Percentiles rank a stretch among this genome's conserved stretches.
phyloP scores from a whole-genome alignment of 352 stramenopile species.

The Hyaloperonospora brassicae region DNA sequence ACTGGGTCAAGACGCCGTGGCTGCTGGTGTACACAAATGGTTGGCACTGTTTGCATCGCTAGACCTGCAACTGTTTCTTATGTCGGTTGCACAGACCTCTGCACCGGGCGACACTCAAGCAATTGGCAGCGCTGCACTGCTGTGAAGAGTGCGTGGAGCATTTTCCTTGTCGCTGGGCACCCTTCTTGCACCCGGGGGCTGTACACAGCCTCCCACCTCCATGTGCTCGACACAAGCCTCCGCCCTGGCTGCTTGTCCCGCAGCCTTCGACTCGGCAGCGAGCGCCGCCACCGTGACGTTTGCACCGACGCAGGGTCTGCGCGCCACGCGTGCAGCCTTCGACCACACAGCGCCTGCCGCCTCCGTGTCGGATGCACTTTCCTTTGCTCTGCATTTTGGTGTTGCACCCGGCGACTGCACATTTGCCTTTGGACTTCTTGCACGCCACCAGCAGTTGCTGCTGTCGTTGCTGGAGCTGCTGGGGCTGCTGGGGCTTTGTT shows the following conservation, averaged over 20 bases:
- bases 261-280: constrained; percentile 61
- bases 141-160: constrained; percentile 70
- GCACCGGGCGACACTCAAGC: constrained; percentile 54
- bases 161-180: constrained; percentile 73
- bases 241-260: constrained; percentile 55
- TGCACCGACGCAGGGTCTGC: constrained; percentile 73
- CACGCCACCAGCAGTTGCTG: background rate
- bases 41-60: constrained; percentile 1
- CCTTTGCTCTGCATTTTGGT: constrained; percentile 62
- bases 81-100: constrained; percentile 32
- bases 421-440: constrained; percentile 19
- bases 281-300: constrained; percentile 60
- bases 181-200: constrained; percentile 79
- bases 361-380: constrained; percentile 79
- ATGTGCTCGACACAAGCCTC: constrained; percentile 72
- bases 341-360: constrained; percentile 54
- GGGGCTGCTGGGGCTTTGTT: background rate
- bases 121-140: constrained; percentile 54
- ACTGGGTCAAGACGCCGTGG: background rate
- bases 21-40: constrained; percentile 3
- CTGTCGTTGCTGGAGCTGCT: background rate
- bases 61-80: background rate
- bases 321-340: constrained; percentile 58
- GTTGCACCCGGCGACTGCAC: constrained; percentile 52
- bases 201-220: constrained; percentile 78